A percentile compares a stretch with the other conserved stretches of the same genome.
These are phyloP conservation scores for Daldinia sp. DNA, from an alignment of 2,329 filamentous ascomycete genomes.

Conservation along the genomic window DNA sequence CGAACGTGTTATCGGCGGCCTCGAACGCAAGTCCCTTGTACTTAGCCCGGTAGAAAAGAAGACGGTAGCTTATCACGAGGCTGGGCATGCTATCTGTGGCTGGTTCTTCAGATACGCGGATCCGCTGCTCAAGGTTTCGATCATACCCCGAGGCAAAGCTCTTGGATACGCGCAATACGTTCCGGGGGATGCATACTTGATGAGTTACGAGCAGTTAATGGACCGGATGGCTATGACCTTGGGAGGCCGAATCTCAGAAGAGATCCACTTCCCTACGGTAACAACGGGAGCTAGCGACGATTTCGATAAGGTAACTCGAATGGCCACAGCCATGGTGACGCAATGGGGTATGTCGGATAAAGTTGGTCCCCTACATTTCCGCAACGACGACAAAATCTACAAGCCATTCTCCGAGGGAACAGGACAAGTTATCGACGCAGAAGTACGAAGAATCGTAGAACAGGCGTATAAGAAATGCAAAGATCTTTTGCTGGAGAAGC, in stretches of 20 bases:
- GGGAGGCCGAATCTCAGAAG: conserved; percentile 92
- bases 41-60: conserved; percentile 93
- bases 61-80: conserved; percentile 97
- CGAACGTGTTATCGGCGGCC: conserved; percentile 92
- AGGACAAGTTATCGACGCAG: conserved; percentile 87
- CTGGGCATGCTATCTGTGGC: conserved; percentile 96
- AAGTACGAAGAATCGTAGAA: conserved; percentile 91
- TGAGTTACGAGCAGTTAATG: conserved; percentile 96
- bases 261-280: conserved; percentile 95
- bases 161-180: conserved; percentile 97
- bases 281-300: conserved; percentile 95
- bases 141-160: conserved; percentile 94
- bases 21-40: conserved; percentile 97
- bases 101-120: conserved; percentile 99
- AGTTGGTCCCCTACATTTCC: conserved; percentile 91
- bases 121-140: conserved; percentile 96
- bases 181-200: conserved; percentile 92
- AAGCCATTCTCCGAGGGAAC: conserved; percentile 98
- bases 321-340: conserved; percentile 99
- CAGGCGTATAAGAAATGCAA: conserved; percentile 92
- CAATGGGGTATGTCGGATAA: conserved; percentile 98
- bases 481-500: conserved; percentile 83
- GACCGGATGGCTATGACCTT: conserved; percentile 99
- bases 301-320: conserved; percentile 96
- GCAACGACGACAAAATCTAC: conserved; percentile 80